Base-by-base conservation (phyloP, 2,329 filamentous ascomycete genomes). In the Colletotrichum sansevieriae region DNA sequence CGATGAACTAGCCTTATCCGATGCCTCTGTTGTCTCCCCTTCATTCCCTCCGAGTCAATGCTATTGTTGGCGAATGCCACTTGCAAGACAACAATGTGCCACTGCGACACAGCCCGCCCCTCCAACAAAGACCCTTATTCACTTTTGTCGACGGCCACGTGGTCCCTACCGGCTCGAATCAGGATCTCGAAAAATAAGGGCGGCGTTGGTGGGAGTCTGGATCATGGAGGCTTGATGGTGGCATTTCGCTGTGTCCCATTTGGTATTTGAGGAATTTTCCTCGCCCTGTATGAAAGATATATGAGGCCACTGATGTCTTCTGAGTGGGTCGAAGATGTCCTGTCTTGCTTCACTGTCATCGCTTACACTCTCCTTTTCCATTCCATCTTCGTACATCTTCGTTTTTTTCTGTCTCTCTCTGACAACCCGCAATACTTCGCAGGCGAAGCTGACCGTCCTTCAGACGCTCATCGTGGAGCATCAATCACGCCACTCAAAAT, bases 401-500 rank as follows among this genome's bases (percentile, higher is more conserved):
- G 18, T 49, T 56, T 18, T n/a, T 56, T 49, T 35, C 29, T 33
- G 49, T 61, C 18, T 41, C 15, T 61, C 18, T 41, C 11, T 51
- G n/a, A 52, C 39, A 6, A 29, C 55, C 22, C 25, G 46, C 5
- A 44, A 37, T 20, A 41, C 68, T 71, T 71, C 68, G 66, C 66
- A 11, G 65, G 70, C 65, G 63, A 72, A 67, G 63, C 68, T 72
- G 63, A 72, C 54, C 43, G 49, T 71, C 66, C 46, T 65, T 66
- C 55, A 73, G 67, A 68, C 41, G 25, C 46, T 61, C 54, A 63
- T 62, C 29, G 51, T 63, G 43, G 44, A 56, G 25, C 51, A 65
- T 39, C 37, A 61, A 60, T n/a, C 15, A 39, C 49, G 25, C 15
- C 41, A 46, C 33, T 67, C 77, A 84, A 76, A 71, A 87, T 87